Conservation (phyloP, 108 stramenopile species). For the Nitzschia sp. region DNA sequence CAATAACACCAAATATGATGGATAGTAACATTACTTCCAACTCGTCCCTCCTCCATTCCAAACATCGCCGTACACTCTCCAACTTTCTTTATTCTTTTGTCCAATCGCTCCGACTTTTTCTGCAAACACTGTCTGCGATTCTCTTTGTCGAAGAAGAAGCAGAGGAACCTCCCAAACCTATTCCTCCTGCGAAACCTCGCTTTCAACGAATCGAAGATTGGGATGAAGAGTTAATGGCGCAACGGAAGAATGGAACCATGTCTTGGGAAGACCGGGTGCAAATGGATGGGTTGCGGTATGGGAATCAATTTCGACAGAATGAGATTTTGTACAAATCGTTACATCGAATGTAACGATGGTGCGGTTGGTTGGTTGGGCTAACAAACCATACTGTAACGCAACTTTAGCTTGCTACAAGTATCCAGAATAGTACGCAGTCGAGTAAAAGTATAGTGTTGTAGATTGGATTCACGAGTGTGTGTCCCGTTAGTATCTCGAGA, state of each 20-base stretch:
- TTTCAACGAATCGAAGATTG: constrained; percentile 78
- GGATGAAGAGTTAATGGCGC: constrained; percentile 51
- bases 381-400: too few species aligned
- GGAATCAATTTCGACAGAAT: constrained; percentile 75
- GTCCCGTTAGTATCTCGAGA: too few species aligned
- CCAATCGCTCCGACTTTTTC: neutral
- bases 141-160: neutral
- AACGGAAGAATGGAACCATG: constrained; percentile 1
- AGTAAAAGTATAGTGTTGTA: too few species aligned
- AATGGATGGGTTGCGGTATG: constrained; percentile 68
- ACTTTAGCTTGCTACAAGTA: too few species aligned
- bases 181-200: neutral
- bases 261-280: constrained; percentile 70
- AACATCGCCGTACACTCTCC: neutral
- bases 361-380: too few species aligned
- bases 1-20: neutral
- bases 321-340: constrained; percentile 50
- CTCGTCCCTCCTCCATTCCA: neutral
- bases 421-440: too few species aligned
- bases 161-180: neutral
- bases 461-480: too few species aligned
- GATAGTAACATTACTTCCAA: neutral
- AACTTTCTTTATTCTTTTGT: neutral
- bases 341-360: too few species aligned
- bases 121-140: neutral